phyloP scores from a whole-genome alignment of 805 yeast species.

The Barnettozyma vustinii region DNA sequence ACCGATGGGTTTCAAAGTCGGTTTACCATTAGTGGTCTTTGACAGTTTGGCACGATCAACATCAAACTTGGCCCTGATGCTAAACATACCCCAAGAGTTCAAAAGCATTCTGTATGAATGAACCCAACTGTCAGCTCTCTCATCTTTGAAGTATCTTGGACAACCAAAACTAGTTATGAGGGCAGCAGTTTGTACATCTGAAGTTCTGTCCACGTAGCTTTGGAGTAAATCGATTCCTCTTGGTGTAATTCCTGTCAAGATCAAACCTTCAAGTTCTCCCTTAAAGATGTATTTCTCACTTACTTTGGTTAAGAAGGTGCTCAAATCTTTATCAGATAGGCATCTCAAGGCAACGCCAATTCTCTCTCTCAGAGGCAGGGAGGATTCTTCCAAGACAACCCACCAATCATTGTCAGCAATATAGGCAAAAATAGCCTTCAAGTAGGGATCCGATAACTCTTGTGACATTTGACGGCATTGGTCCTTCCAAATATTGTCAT shows the following conservation, averaged over 20 bases:
- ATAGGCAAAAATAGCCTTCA: constrained; percentile 88
- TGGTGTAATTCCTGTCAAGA: constrained; percentile 89
- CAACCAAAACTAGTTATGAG: constrained; percentile 73
- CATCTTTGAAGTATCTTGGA: constrained; percentile 76
- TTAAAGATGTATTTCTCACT: constrained; percentile 63
- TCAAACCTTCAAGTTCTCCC: constrained; percentile 89
- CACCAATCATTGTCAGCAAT: constrained; percentile 95
- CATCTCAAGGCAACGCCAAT: constrained; percentile 88
- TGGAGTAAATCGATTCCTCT: constrained; percentile 76
- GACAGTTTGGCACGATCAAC: constrained; percentile 68
- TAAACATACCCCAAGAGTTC: constrained; percentile 76
- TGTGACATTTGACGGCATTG: constrained; percentile 85
- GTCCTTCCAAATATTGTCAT: constrained; percentile 70
- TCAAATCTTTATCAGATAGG: constrained; percentile 72
- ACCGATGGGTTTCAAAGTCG: constrained; percentile 47
- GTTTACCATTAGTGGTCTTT: constrained; percentile 40
- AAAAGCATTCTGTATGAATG: constrained; percentile 60
- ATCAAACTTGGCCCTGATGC: constrained; percentile 80
- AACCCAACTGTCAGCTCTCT: constrained; percentile 74
- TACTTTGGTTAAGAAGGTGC: constrained; percentile 62
- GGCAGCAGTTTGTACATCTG: constrained; percentile 91
- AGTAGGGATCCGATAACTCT: constrained; percentile 85
- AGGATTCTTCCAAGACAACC: constrained; percentile 87
- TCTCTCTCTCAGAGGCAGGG: constrained; percentile 82
- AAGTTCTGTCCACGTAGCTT: constrained; percentile 79